Percentiles rank a stretch among this genome's conserved stretches.
Conservation (phyloP, 2,329 filamentous ascomycete genomes). For the Diaporthe citrichinensis region DNA sequence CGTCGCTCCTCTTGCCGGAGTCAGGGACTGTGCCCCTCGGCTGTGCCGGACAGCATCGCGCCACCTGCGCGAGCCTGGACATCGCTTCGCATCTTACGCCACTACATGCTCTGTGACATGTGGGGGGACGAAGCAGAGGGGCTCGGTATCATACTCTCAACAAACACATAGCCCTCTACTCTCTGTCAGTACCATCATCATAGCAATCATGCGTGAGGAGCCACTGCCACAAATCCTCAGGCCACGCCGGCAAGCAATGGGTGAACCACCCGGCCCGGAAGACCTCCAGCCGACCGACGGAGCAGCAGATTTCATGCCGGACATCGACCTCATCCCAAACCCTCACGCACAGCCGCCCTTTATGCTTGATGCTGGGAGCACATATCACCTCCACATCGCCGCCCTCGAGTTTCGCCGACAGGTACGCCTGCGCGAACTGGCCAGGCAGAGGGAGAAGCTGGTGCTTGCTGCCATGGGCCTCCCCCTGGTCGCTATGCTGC, state of each 20-base stretch:
- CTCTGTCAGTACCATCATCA: not conserved
- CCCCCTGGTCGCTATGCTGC: not conserved
- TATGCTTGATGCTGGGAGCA: not conserved
- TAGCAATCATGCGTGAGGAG: constrained; percentile 20
- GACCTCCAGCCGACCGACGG: not conserved
- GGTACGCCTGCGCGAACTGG: not conserved
- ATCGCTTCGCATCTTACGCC: not conserved
- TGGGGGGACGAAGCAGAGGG: not conserved
- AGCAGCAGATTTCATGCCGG: not conserved
- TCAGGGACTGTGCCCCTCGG: not conserved
- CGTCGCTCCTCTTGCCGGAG: not conserved
- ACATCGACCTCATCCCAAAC: not conserved
- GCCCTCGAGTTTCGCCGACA: constrained; percentile 11
- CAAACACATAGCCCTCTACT: not conserved
- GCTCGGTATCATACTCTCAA: no score
- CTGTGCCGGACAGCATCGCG: not conserved
- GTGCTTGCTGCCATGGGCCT: constrained; percentile 23
- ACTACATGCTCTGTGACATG: not conserved
- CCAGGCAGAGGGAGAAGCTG: constrained; percentile 19
- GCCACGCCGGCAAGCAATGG: not conserved
- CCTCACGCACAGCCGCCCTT: not conserved
- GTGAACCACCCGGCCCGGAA: not conserved
- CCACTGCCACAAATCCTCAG: constrained; percentile 6
- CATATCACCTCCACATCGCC: constrained; percentile 22
- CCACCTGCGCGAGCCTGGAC: not conserved